Percentiles rank a stretch among this genome's conserved stretches.
Evolutionary conservation across 768 basidiomycete genomes (phyloP).

Genomic region (Russula earlei): DNA sequence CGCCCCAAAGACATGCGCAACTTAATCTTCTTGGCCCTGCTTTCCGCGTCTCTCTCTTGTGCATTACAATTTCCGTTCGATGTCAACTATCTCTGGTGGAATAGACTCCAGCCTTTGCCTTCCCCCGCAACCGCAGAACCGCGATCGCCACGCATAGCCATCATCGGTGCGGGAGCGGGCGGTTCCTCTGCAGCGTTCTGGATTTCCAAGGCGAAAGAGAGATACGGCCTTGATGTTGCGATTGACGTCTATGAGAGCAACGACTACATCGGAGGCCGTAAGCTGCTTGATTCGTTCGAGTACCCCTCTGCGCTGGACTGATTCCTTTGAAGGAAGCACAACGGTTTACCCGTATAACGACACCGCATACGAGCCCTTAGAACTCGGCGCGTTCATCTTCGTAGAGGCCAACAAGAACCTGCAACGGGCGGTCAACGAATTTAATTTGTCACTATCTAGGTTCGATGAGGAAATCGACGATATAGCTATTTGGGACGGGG

Average conservation of each 20-base stretch:
- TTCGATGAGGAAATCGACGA: conserved; percentile 42
- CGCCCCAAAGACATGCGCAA: conserved; percentile 14
- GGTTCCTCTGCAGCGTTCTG: conserved; percentile 80
- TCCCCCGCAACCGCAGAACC: background rate
- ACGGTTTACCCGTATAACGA: conserved; percentile 64
- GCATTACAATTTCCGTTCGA: conserved; percentile 46
- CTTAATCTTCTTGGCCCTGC: conserved; percentile 20
- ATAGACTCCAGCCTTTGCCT: too few species aligned
- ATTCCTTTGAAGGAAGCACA: conserved; percentile 53
- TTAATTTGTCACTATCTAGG: conserved; percentile 49
- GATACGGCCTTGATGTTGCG: conserved; percentile 58
- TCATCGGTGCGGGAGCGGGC: conserved; percentile 85
- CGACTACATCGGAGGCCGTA: conserved; percentile 76
- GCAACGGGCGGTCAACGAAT: conserved; percentile 69
- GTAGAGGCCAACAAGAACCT: conserved; percentile 65
- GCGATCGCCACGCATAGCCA: conserved; percentile 44
- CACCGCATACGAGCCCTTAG: conserved; percentile 49
- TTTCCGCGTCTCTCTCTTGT: conserved; percentile 20
- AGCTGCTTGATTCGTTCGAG: conserved; percentile 28
- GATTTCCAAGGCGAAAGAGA: conserved; percentile 69
- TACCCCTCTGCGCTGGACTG: background rate
- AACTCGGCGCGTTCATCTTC: conserved; percentile 86
- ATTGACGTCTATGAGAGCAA: conserved; percentile 79
- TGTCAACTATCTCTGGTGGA: conserved; percentile 21
- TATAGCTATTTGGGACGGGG: conserved; percentile 79